A percentile compares a stretch with the other conserved stretches of the same genome.
Conservation (phyloP, 2,329 filamentous ascomycete species). For the Immersiporthe knoxdaviesiana region DNA sequence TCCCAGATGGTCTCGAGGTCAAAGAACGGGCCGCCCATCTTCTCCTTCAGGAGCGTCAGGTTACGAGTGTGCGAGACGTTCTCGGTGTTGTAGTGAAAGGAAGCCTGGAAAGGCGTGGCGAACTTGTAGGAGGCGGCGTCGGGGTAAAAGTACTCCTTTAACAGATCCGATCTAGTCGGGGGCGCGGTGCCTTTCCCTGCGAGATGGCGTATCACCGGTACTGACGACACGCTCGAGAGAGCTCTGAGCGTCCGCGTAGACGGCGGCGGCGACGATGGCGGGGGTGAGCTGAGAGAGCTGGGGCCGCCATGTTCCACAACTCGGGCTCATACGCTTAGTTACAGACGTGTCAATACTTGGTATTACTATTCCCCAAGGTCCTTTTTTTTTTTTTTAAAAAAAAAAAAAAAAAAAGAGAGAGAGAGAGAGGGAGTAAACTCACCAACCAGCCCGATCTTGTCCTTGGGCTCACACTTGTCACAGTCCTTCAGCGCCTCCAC, state of each 20-base stretch:
- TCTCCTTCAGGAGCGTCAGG: slow-evolving; percentile 66
- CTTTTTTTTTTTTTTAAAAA: too few relatives aligned
- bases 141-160: slow-evolving; percentile 27
- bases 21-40: slow-evolving; percentile 67
- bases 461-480: slow-evolving; percentile 28
- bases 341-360: not conserved
- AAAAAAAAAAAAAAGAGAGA: too few relatives aligned
- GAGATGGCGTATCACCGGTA: slow-evolving; percentile 26
- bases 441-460: slow-evolving; percentile 28
- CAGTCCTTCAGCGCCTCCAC: slow-evolving; percentile 18
- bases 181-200: slow-evolving; percentile 17
- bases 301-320: slow-evolving; percentile 21
- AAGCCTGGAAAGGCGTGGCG: slow-evolving; percentile 31
- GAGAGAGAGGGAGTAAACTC: not conserved
- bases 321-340: slow-evolving; percentile 26
- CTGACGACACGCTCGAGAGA: slow-evolving; percentile 15
- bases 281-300: slow-evolving; percentile 13
- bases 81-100: slow-evolving; percentile 31
- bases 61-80: slow-evolving; percentile 66
- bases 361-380: not conserved
- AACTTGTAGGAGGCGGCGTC: slow-evolving; percentile 23
- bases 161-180: not conserved
- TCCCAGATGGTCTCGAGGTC: slow-evolving; percentile 80
- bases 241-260: slow-evolving; percentile 22
- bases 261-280: slow-evolving; percentile 23